Evolutionary conservation across 108 stramenopile genomes (phyloP).

Genomic region (Cylindrotheca fusiformis): DNA sequence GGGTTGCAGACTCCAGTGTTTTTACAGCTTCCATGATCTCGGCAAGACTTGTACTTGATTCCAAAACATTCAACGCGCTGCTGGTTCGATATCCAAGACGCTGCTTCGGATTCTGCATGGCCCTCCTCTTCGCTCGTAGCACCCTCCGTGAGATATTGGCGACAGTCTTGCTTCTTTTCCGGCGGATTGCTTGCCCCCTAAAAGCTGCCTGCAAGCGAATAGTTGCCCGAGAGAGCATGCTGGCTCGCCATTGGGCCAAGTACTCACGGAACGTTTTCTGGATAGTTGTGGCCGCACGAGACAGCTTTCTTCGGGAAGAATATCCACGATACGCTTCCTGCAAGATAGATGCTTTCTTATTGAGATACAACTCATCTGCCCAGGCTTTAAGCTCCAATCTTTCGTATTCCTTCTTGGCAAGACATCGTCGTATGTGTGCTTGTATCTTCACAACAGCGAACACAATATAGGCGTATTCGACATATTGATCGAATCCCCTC

Average conservation of each 20-base stretch:
- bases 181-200: conserved; percentile 17
- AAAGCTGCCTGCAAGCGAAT: conserved; percentile 27
- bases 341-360: conserved; percentile 22
- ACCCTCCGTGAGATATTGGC: conserved; percentile 20
- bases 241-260: conserved; percentile 8
- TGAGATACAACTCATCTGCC: conserved; percentile 21
- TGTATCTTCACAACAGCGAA: conserved; percentile 47
- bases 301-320: conserved; percentile 4
- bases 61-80: conserved; percentile 49
- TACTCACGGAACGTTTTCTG: conserved; percentile 22
- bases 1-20: conserved; percentile 67
- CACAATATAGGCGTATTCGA: conserved; percentile 32
- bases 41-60: conserved; percentile 52
- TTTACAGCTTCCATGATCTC: conserved; percentile 74
- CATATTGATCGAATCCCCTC: conserved; percentile 44
- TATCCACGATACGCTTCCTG: conserved; percentile 20
- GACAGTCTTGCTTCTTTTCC: conserved; percentile 17
- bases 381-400: conserved; percentile 1
- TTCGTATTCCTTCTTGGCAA: conserved; percentile 2
- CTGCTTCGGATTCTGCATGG: conserved; percentile 33
- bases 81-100: conserved; percentile 31
- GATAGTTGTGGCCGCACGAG: conserved; percentile 13
- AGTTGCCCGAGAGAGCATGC: conserved; percentile 8
- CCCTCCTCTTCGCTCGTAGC: conserved; percentile 31
- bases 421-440: conserved; percentile 20